Conservation (phyloP, 129 eudicot genomes). For the Deinandra increscens region DNA sequence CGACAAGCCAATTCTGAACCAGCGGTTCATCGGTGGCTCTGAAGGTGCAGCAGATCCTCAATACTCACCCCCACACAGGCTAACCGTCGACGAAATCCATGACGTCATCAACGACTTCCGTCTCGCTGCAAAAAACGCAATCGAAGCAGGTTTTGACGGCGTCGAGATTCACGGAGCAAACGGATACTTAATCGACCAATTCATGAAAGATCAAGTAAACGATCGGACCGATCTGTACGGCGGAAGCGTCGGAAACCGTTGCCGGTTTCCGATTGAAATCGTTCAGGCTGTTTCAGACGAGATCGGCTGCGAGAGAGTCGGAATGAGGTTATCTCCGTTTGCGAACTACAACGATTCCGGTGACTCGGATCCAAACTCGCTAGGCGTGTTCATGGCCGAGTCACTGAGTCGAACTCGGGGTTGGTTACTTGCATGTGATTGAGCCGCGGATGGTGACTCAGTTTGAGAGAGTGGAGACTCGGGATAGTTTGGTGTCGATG, state of each 20-base stretch:
- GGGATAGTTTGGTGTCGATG: slow-evolving; percentile 29
- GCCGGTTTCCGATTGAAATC: slow-evolving; percentile 39
- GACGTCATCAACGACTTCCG: slow-evolving; percentile 39
- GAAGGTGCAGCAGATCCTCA: slow-evolving; percentile 14
- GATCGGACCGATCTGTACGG: slow-evolving; percentile 46
- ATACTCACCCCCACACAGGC: slow-evolving; percentile 44
- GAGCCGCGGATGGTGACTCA: slow-evolving; percentile 44
- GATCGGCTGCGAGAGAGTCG: slow-evolving; percentile 30
- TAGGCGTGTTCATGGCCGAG: slow-evolving; percentile 37
- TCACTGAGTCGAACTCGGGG: slow-evolving; percentile 27
- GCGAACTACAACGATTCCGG: slow-evolving; percentile 30
- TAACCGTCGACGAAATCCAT: slow-evolving; percentile 38
- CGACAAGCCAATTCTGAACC: slow-evolving; percentile 29
- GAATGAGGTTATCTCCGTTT: slow-evolving; percentile 40
- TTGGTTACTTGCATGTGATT: slow-evolving; percentile 37
- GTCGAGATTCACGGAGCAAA: slow-evolving; percentile 50
- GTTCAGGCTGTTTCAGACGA: slow-evolving; percentile 39
- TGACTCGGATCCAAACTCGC: slow-evolving; percentile 38
- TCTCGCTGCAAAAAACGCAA: slow-evolving; percentile 48
- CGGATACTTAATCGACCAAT: slow-evolving; percentile 45
- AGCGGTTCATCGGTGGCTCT: slow-evolving; percentile 25
- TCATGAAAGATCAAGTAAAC: slow-evolving; percentile 45
- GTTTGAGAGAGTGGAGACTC: slow-evolving; percentile 31
- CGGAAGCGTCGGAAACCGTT: slow-evolving; percentile 36
- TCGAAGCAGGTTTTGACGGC: slow-evolving; percentile 56